Percentiles rank a stretch among this genome's conserved stretches.
These are phyloP conservation scores for Malassezia sp. DNA, from an alignment of 1,284 basidiomycete genomes.

Conservation along the genomic window DNA sequence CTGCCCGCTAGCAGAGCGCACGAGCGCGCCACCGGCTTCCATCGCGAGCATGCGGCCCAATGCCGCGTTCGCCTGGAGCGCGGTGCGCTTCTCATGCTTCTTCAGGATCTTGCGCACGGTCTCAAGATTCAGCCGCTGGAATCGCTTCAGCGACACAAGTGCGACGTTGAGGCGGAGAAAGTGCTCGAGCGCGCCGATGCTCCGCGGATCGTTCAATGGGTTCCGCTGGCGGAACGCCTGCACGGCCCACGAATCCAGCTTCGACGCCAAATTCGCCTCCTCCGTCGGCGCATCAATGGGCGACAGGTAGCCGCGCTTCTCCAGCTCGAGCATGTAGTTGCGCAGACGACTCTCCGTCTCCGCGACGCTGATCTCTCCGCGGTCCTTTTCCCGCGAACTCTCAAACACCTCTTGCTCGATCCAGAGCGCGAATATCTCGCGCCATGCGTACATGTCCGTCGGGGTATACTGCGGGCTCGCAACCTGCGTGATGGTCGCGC, in stretches of 20 bases:
- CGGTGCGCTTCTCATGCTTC: conserved; percentile 80
- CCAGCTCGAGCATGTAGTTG: conserved; percentile 60
- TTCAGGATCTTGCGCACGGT: conserved; percentile 62
- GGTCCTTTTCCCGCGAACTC: conserved; percentile 58
- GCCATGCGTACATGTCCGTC: conserved; percentile 78
- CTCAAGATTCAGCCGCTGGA: conserved; percentile 71
- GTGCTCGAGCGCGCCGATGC: conserved; percentile 52
- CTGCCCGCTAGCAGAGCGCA: too few relatives aligned
- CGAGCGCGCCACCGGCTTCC: not conserved
- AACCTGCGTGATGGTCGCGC: conserved; percentile 51
- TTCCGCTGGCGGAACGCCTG: conserved; percentile 20
- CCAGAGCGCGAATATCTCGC: conserved; percentile 79
- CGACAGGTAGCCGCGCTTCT: conserved; percentile 47
- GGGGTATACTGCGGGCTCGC: conserved; percentile 44
- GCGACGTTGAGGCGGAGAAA: conserved; percentile 73
- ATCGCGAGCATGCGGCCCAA: conserved; percentile 1
- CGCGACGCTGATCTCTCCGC: conserved; percentile 62
- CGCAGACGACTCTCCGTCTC: conserved; percentile 64
- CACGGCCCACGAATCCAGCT: conserved; percentile 28
- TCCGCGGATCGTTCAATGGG: conserved; percentile 26
- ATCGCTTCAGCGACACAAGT: conserved; percentile 71
- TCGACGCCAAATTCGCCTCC: not conserved
- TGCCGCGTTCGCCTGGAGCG: conserved; percentile 25
- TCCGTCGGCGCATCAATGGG: not conserved
- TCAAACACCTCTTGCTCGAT: conserved; percentile 80